Percentiles rank a stretch among this genome's conserved stretches.
Conservation (phyloP, 768 basidiomycete species). For the Podaxis pistillaris region DNA sequence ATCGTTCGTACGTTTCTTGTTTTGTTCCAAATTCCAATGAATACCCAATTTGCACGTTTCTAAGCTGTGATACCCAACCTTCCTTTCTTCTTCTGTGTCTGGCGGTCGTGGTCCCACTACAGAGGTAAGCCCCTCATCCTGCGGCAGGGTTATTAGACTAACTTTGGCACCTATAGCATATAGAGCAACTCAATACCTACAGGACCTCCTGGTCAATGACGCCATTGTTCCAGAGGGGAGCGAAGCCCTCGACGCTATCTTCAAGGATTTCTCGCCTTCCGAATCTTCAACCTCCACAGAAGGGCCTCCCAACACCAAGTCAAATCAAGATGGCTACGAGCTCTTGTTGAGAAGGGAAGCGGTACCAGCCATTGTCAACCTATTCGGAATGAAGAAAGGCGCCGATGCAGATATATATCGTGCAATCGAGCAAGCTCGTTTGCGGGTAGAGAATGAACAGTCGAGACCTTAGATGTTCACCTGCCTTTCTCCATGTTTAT, state of each 20-base stretch:
- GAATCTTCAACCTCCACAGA: background rate
- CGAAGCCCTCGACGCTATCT: slow-evolving; percentile 55
- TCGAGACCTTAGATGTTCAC: background rate
- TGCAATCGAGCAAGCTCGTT: slow-evolving; percentile 59
- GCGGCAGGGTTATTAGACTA: background rate
- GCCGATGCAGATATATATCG: slow-evolving; percentile 54
- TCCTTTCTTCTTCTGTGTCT: slow-evolving; percentile 82
- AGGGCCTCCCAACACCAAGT: slow-evolving; percentile 11
- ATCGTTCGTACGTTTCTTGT: slow-evolving; percentile 60
- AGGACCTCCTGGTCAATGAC: slow-evolving; percentile 53
- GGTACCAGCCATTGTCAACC: slow-evolving; percentile 47
- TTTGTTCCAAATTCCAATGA: background rate
- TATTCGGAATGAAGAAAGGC: slow-evolving; percentile 44
- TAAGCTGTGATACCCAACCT: slow-evolving; percentile 80
- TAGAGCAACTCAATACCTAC: slow-evolving; percentile 67
- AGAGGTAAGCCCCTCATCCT: slow-evolving; percentile 44
- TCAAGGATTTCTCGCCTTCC: slow-evolving; percentile 28
- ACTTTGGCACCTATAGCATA: slow-evolving; percentile 43
- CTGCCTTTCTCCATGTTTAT: background rate
- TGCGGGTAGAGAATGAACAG: slow-evolving; percentile 27
- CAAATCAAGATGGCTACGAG: slow-evolving; percentile 20
- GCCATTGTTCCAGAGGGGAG: slow-evolving; percentile 57
- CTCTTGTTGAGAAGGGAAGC: slow-evolving; percentile 52
- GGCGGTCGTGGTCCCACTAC: slow-evolving; percentile 86
- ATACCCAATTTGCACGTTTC: background rate